These are phyloP conservation scores for Cercis canadensis DNA, from an alignment of 306 rosid species.

Conservation along the genomic window DNA sequence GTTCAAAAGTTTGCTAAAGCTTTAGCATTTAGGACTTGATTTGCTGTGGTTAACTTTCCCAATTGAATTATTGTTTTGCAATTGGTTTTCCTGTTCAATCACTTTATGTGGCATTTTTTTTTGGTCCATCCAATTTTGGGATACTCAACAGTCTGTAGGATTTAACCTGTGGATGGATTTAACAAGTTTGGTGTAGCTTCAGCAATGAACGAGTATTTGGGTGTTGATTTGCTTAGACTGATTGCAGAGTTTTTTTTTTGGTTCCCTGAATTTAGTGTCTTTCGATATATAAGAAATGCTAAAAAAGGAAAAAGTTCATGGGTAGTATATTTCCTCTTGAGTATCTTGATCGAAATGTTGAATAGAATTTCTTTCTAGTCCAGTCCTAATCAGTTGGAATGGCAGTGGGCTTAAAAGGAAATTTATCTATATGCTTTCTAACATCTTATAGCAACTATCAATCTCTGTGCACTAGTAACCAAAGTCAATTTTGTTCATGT, in stretches of 20 bases:
- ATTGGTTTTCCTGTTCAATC: too few species aligned
- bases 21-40: not conserved
- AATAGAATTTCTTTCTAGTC: not conserved
- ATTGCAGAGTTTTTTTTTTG: too few species aligned
- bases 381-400: not conserved
- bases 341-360: slow-evolving; percentile 5
- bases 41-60: slow-evolving; percentile 6
- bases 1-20: not conserved
- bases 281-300: too few species aligned
- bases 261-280: too few species aligned
- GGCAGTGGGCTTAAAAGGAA: not conserved
- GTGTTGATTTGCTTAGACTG: not conserved
- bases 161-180: not conserved
- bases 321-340: not conserved
- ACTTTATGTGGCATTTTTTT: too few species aligned
- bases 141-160: not conserved
- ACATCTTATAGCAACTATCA: not conserved
- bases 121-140: too few species aligned
- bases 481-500: not conserved
- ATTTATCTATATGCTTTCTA: not conserved
- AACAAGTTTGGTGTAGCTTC: not conserved
- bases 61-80: not conserved
- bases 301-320: not conserved
- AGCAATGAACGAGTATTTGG: too few species aligned
- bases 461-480: not conserved